Evolutionary conservation across 352 stramenopile genomes (phyloP), one percentile per base, ranked within the genome.

Genomic region (Phytophthora quininea): DNA sequence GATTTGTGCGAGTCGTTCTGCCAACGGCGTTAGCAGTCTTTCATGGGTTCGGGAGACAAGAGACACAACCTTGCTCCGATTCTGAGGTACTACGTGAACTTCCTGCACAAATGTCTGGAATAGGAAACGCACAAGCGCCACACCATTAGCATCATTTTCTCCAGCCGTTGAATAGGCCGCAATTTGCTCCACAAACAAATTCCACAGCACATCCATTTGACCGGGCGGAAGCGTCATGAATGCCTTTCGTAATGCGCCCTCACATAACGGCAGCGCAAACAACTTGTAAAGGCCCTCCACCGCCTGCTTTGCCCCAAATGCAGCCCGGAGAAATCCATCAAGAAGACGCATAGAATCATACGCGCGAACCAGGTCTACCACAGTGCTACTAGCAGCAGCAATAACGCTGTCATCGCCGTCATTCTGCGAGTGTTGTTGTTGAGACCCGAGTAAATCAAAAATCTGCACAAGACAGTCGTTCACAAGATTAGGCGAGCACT

Each of bases 331-430:
- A 37, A 95, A 86, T 29, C 66, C 61, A 56, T 95, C 84, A 14
- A 96, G 49, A 12, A 93, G 73, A 70, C 89, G 86, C 89, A 96
- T 95, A 0, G 87, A 94, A 57, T 93, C 82, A 71, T 92, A 94
- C 4, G 89, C 88, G 24, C 68, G 76, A 56, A 96, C 64, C 15
- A 96, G 62, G 32, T 87, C 73, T 12, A 84, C 74, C 43, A 94
- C 62, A 9, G 79, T 72, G 6, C 60, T 65, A 45, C 82, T 89
- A 1, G 72, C 64, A 38, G 71, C 60, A 9, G n/a, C 27, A 24
- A 62, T 15, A 50, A 61, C 48, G 3, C 15, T 4, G 37, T n/a
- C 14, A 11, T 47, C 63, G 14, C 32, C 29, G n/a, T 38, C 24
- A 55, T 12, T 4, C 19, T 24, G 19, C 19, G 19, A 62, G 58